Conservation (phyloP, 192 early-diverging fungal species). For the Backusella morwellensis region DNA sequence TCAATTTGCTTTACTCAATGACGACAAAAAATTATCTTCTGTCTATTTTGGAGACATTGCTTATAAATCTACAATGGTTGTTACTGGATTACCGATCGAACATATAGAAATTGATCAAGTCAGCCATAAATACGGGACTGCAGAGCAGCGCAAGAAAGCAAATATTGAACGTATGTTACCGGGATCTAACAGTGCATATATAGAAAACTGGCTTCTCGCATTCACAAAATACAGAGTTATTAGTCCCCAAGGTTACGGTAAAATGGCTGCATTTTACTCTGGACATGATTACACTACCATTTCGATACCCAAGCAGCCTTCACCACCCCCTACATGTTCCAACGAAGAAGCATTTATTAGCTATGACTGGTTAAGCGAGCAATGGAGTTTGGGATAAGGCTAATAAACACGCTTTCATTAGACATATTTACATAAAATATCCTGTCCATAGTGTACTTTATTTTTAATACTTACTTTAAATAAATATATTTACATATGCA, state of each 20-base stretch:
- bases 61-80: slow-evolving; percentile 20
- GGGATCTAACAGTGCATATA: slow-evolving; percentile 36
- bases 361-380: background rate
- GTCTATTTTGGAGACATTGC: slow-evolving; percentile 13
- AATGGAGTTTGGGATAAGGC: background rate
- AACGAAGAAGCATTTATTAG: background rate
- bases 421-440: background rate
- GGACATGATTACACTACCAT: slow-evolving; percentile 30
- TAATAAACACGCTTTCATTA: background rate
- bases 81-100: slow-evolving; percentile 42
- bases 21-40: slow-evolving; percentile 2
- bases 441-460: background rate
- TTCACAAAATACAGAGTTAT: slow-evolving; percentile 41
- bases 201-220: slow-evolving; percentile 47
- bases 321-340: background rate
- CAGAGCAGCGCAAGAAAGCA: slow-evolving; percentile 21
- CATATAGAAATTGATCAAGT: slow-evolving; percentile 38
- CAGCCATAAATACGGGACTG: slow-evolving; percentile 34
- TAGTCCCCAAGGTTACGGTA: slow-evolving; percentile 40
- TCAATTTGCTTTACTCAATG: slow-evolving; percentile 33
- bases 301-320: slow-evolving; percentile 23
- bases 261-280: slow-evolving; percentile 43
- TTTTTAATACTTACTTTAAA: background rate
- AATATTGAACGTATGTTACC: slow-evolving; percentile 23
- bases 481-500: background rate